Evolutionary conservation across 2,329 filamentous ascomycete species (phyloP), one percentile per base, ranked within the genome.

Genomic region (Emmonsiellopsis sp.): DNA sequence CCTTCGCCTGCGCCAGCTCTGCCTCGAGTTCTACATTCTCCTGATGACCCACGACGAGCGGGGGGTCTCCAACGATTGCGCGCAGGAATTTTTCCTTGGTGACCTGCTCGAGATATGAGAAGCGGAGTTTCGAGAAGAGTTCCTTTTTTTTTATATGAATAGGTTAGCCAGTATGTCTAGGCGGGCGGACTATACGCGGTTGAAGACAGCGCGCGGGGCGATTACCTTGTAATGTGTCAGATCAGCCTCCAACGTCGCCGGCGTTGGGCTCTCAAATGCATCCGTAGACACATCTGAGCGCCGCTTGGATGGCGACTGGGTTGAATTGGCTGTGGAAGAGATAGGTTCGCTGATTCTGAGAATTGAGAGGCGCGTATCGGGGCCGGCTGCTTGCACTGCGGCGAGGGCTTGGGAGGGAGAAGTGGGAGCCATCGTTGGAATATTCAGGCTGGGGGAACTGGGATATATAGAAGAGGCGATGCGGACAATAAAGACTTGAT

Each of bases 1-100:
- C 82, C 68, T 97, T 97, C 53, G 82, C 75, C 10, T 81, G 80
- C 3, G 77, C 77, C 13, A 88, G 74, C 56, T 88, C 84, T 53
- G 79, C 76, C 65, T 93, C 88, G 27, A 95, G 72, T 54, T 85
- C 83, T 47, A 85, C 74, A 66, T 96, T 97, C 65, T 97, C 91
- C 61, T 84, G 80, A 43, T 85, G 82, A 42, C 85, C 85, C 54
- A 95, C 87, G 45, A 97, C 86, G 13, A 91, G 78, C 0, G 92
- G 93, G 48, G 91, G 89, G 58, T 95, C 88, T 58, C 88, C 89
- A 13, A 94, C 89, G 61, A 97, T 94, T 58, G 88, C 85, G 60
- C 90, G 88, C 52, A 98, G 85, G 70, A 96, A 97, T 65, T 95
- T 95, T 69, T 98, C 93, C 72, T 97, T 98, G 44, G 92, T 97